Conservation (phyloP, 805 yeast species). For the Kodamaea nitidulidarum region DNA sequence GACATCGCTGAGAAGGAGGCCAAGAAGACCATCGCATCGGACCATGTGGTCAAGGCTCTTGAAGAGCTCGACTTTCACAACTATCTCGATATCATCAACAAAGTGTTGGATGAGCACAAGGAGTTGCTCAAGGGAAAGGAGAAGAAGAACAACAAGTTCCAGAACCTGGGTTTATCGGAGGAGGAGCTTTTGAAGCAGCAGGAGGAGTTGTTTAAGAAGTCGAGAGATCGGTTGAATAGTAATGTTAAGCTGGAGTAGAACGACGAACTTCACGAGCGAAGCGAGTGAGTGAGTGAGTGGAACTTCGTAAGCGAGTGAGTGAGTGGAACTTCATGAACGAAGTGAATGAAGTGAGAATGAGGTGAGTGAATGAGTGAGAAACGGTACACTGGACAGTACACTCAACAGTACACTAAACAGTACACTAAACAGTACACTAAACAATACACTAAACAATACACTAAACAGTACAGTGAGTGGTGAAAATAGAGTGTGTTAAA, state of each 20-base stretch:
- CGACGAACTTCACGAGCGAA: no score
- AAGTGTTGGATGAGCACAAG: constrained; percentile 80
- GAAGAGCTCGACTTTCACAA: constrained; percentile 82
- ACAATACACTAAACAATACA: no score
- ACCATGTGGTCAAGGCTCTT: constrained; percentile 88
- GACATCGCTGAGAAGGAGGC: constrained; percentile 96
- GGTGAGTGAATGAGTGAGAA: no score
- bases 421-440: no score
- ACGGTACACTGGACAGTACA: no score
- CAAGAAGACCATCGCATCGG: constrained; percentile 94
- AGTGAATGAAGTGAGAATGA: no score
- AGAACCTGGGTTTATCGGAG: constrained; percentile 85
- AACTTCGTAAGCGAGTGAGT: no score
- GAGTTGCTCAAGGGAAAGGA: constrained; percentile 86
- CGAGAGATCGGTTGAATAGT: constrained; percentile 59
- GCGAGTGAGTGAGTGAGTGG: no score
- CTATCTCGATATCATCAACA: constrained; percentile 76
- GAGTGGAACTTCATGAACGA: no score
- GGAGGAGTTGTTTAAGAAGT: constrained; percentile 82
- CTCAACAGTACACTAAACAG: no score
- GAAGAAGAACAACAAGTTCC: constrained; percentile 86
- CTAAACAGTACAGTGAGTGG: no score
- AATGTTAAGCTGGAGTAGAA: constrained; percentile 12
- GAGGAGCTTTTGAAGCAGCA: constrained; percentile 91
- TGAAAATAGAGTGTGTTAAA: no score